phyloP scores from a whole-genome alignment of 2,329 filamentous ascomycete species.

The Monilinia polystroma region DNA sequence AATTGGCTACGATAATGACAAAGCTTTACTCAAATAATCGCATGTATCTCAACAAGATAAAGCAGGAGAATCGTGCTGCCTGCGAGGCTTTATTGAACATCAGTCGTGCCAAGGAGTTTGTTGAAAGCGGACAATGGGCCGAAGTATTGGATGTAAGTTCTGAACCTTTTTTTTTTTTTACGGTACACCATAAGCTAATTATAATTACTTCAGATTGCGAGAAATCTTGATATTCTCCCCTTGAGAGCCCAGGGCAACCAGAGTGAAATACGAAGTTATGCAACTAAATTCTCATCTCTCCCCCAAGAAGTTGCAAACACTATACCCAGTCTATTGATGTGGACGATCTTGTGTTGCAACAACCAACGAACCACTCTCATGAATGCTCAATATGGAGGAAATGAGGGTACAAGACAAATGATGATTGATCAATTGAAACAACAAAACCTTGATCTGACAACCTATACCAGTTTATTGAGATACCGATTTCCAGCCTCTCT shows the following conservation, averaged over 20 bases:
- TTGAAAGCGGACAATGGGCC: slow-evolving; percentile 59
- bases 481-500: slow-evolving; percentile 86
- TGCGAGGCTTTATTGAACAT: slow-evolving; percentile 60
- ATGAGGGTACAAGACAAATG: slow-evolving; percentile 60
- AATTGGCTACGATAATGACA: slow-evolving; percentile 62
- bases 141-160: slow-evolving; percentile 64
- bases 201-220: slow-evolving; percentile 62
- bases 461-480: slow-evolving; percentile 88
- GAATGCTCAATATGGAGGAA: slow-evolving; percentile 70
- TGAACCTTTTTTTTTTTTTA: neutral
- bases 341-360: slow-evolving; percentile 86
- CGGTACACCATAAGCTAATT: slow-evolving; percentile 30
- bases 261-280: slow-evolving; percentile 72
- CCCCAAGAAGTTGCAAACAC: slow-evolving; percentile 82
- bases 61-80: slow-evolving; percentile 55
- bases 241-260: slow-evolving; percentile 73
- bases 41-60: slow-evolving; percentile 60
- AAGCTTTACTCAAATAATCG: slow-evolving; percentile 60
- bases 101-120: slow-evolving; percentile 57
- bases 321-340: slow-evolving; percentile 87
- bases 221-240: slow-evolving; percentile 74
- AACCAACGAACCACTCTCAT: slow-evolving; percentile 71
- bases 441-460: slow-evolving; percentile 85
- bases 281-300: slow-evolving; percentile 76
- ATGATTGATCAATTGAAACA: slow-evolving; percentile 72